Conservation (phyloP, 768 basidiomycete genomes). For the Chalciporus pseudorubinellus region DNA sequence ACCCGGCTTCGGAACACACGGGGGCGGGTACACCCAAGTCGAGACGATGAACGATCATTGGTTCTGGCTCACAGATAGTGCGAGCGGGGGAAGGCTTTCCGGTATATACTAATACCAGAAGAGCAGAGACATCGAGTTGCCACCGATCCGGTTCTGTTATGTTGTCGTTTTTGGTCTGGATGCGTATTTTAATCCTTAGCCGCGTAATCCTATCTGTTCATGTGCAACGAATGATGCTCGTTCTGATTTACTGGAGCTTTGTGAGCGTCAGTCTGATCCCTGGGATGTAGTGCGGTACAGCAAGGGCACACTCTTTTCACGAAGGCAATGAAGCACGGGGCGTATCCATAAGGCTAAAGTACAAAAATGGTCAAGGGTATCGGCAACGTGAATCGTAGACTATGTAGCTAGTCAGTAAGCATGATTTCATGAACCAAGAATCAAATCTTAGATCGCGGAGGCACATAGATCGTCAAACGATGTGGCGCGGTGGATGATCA, state of each 20-base stretch:
- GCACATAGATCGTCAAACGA: not conserved
- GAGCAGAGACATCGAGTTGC: not conserved
- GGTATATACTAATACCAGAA: not conserved
- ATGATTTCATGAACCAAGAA: not conserved
- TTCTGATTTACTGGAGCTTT: not conserved
- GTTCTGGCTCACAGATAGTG: constrained; percentile 21
- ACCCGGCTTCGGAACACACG: constrained; percentile 14
- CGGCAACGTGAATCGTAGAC: not conserved
- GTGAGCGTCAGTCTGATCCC: too few species aligned
- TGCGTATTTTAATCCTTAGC: not conserved
- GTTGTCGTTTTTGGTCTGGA: not conserved
- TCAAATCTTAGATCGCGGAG: not conserved
- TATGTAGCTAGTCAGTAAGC: not conserved
- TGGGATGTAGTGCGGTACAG: too few species aligned
- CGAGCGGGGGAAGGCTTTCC: constrained; percentile 6
- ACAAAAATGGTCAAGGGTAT: not conserved
- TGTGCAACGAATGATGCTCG: not conserved
- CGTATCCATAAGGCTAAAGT: too few species aligned
- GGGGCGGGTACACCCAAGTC: constrained; percentile 19
- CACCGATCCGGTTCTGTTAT: not conserved
- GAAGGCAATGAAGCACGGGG: too few species aligned
- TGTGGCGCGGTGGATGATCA: not conserved
- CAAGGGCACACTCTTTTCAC: too few species aligned
- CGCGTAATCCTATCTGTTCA: not conserved
- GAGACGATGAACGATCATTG: constrained; percentile 20